phyloP scores from a whole-genome alignment of 371 early-diverging fungal species.

The Syncephalastrum contaminatum region DNA sequence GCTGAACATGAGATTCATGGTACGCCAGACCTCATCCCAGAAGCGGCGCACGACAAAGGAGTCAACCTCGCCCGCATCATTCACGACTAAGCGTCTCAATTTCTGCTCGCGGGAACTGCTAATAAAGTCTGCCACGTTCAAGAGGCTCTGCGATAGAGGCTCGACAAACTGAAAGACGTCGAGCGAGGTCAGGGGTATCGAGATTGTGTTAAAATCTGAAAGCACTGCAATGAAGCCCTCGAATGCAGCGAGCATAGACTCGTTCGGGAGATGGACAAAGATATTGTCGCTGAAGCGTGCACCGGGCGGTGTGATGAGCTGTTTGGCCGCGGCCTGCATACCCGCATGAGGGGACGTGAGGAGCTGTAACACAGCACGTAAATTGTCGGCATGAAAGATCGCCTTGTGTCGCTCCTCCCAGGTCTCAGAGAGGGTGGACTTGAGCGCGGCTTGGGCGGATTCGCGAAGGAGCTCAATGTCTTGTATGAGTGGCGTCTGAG shows the following conservation, averaged over 20 bases:
- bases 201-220: slow-evolving; percentile 26
- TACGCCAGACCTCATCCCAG: slow-evolving; percentile 40
- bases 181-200: slow-evolving; percentile 10
- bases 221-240: slow-evolving; percentile 23
- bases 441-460: too few relatives aligned
- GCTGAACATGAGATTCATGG: slow-evolving; percentile 22
- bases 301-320: slow-evolving; percentile 6
- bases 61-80: slow-evolving; percentile 5
- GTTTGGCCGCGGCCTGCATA: slow-evolving; percentile 9
- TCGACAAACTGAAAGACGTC: slow-evolving; percentile 21
- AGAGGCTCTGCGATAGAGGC: neutral
- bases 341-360: slow-evolving; percentile 19
- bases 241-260: slow-evolving; percentile 6
- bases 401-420: neutral
- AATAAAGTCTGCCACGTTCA: too few relatives aligned
- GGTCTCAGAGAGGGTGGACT: too few relatives aligned
- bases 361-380: slow-evolving; percentile 24
- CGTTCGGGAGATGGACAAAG: slow-evolving; percentile 6
- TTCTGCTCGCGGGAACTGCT: too few relatives aligned
- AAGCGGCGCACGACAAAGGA: slow-evolving; percentile 7
- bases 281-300: neutral
- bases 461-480: too few relatives aligned
- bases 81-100: slow-evolving; percentile 11
- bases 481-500: too few relatives aligned
- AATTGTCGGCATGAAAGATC: slow-evolving; percentile 8